phyloP scores from a whole-genome alignment of 768 basidiomycete species.

The Podaxis mareebaensis region DNA sequence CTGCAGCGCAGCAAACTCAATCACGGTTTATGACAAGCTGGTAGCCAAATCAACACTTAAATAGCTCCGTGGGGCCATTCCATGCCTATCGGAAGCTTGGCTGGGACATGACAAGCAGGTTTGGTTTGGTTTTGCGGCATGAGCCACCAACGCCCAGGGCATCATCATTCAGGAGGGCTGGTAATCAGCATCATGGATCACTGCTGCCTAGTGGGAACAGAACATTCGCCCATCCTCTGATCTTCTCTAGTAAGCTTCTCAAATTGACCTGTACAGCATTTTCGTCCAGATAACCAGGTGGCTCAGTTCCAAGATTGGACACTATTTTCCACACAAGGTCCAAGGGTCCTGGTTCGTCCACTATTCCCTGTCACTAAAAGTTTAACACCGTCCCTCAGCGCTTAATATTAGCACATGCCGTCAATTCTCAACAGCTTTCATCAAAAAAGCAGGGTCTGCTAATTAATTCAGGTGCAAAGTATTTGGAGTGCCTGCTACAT shows the following conservation, averaged over 20 bases:
- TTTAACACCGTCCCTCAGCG: conserved; percentile 9
- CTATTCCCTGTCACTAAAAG: conserved; percentile 1
- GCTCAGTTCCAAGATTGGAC: conserved; percentile 1
- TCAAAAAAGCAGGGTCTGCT: conserved; percentile 1
- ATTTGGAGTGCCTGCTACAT: conserved; percentile 5
- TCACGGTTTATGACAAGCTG: conserved; percentile 1
- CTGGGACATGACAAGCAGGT: neutral
- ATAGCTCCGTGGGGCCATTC: conserved; percentile 6
- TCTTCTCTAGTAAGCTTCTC: conserved; percentile 7
- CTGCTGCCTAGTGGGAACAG: neutral
- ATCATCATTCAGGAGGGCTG: conserved; percentile 2
- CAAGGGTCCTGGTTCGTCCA: conserved; percentile 7
- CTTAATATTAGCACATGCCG: conserved; percentile 10
- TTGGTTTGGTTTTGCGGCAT: conserved; percentile 1
- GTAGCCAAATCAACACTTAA: neutral
- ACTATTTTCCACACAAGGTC: conserved; percentile 10
- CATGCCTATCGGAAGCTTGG: neutral
- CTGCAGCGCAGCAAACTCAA: conserved; percentile 5
- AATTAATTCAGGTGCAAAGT: conserved; percentile 13
- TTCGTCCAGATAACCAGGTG: neutral
- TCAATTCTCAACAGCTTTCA: conserved; percentile 10
- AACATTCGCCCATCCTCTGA: conserved; percentile 9
- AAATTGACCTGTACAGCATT: neutral
- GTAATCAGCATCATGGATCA: conserved; percentile 4
- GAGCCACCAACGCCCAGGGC: neutral